phyloP scores from a whole-genome alignment of 139 green algal genomes.

The Chara braunii region DNA sequence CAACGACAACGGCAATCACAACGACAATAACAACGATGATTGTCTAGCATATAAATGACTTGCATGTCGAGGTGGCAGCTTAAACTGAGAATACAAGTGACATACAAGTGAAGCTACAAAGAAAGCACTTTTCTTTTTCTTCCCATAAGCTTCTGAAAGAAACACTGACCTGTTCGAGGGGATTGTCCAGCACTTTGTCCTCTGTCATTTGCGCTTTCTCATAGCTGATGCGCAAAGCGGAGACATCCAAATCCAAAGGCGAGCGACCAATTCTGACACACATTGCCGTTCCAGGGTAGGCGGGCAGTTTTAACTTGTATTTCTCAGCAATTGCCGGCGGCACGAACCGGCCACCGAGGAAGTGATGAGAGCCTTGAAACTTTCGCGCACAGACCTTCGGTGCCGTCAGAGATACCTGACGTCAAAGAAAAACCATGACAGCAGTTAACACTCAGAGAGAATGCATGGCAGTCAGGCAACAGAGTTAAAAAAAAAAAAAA shows the following conservation, averaged over 20 bases:
- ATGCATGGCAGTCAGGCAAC: too few relatives aligned
- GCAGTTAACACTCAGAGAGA: background rate
- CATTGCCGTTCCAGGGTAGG: constrained; percentile 61
- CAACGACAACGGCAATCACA: too few relatives aligned
- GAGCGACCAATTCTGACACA: constrained; percentile 38
- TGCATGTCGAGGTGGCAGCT: too few relatives aligned
- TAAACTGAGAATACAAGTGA: too few relatives aligned
- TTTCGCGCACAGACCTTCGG: constrained; percentile 71
- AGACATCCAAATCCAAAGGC: constrained; percentile 34
- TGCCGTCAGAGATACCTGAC: constrained; percentile 72
- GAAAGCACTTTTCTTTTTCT: too few relatives aligned
- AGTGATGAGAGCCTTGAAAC: constrained; percentile 83
- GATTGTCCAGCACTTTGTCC: constrained; percentile 46
- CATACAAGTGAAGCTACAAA: too few relatives aligned
- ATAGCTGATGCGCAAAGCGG: constrained; percentile 67
- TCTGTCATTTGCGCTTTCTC: constrained; percentile 45
- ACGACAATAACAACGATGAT: too few relatives aligned
- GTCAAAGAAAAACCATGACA: background rate
- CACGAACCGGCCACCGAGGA: constrained; percentile 89
- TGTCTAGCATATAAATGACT: too few relatives aligned
- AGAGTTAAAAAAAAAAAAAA: background rate
- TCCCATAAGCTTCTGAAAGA: too few relatives aligned
- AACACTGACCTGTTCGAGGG: constrained; percentile 65
- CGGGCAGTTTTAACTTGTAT: constrained; percentile 55
- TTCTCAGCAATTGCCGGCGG: constrained; percentile 54